phyloP scores from a whole-genome alignment of 1,139 yeast genomes.

The Candida sojae region DNA sequence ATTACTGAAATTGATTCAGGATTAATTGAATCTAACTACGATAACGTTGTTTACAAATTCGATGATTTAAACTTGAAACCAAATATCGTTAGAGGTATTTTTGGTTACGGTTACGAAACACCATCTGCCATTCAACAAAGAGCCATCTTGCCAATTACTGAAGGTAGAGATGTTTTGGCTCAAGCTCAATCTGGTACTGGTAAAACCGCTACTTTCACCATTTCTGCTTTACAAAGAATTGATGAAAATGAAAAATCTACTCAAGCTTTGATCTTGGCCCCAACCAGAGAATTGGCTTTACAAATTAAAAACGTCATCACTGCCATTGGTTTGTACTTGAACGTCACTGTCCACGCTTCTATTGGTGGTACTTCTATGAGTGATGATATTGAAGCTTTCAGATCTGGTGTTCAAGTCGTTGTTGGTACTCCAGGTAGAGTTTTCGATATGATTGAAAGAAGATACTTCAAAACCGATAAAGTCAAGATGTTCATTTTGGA shows the following conservation, averaged over 20 bases:
- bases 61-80: constrained; percentile 85
- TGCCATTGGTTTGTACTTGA: constrained; percentile 91
- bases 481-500: constrained; percentile 97
- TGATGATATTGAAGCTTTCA: constrained; percentile 91
- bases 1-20: constrained; percentile 82
- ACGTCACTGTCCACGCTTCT: constrained; percentile 94
- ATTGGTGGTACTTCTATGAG: constrained; percentile 96
- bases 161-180: constrained; percentile 96
- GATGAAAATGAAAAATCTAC: constrained; percentile 76
- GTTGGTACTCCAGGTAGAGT: constrained; percentile 99
- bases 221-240: constrained; percentile 92
- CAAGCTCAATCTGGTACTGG: constrained; percentile 99
- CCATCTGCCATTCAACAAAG: constrained; percentile 99
- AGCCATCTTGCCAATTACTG: constrained; percentile 95
- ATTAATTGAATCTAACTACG: constrained; percentile 95
- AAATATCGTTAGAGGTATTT: constrained; percentile 82
- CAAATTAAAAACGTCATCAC: constrained; percentile 97
- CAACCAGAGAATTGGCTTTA: constrained; percentile 98
- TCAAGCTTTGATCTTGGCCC: constrained; percentile 95
- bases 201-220: constrained; percentile 98
- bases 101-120: constrained; percentile 96
- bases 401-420: constrained; percentile 91
- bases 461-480: constrained; percentile 84
- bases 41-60: constrained; percentile 88
- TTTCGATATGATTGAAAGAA: constrained; percentile 94